Base-by-base conservation (phyloP, 2,329 filamentous ascomycete species). In the Ceratocystis variospora region DNA sequence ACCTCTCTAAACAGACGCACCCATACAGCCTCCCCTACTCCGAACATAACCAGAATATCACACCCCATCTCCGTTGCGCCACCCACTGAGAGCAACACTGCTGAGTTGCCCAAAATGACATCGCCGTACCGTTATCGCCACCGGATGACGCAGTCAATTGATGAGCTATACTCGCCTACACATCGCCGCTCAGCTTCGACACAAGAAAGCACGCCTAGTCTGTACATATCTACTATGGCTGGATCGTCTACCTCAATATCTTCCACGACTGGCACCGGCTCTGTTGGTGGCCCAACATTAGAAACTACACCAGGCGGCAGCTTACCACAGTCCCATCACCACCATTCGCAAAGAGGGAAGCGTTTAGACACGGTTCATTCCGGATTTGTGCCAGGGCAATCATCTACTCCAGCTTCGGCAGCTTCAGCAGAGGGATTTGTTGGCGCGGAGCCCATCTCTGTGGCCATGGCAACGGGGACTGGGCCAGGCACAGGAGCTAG, bases 121-220 rank as follows among this genome's bases (percentile, higher is more conserved):
- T 68, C 67, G 7, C 67, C 67, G 10, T 66, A 68, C 48, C 67
- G 65, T 72, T 70, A 71, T 73, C 78, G 78, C 67, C 82, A 83
- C 70, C 80, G 82, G 70, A 76, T 83, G 68, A 80, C 78, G 68
- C 79, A 81, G 44, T 85, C 83, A 61, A 78, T 84, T 67, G 79
- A 79, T 57, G 82, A 84, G 69, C 70, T 83, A 63, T 76, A 80
- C 28, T 77, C 79, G 45, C 79, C 81, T 41, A 63, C 53, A 22
- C 64, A 64, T 31, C 67, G 55, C 7, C 65, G 64, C 17, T 45
- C 67, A 15, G 41, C 64, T 5, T 66, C 61, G 7, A n/a, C 33
- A n/a, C 67, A 61, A 22, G 63, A 68, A 25, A 74, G 77, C 68
- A 77, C 44, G 22, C 22, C 62, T 5, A 65, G 63, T 22, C 17